Conservation (phyloP, 768 basidiomycete genomes). For the Dendrothele bispora region DNA sequence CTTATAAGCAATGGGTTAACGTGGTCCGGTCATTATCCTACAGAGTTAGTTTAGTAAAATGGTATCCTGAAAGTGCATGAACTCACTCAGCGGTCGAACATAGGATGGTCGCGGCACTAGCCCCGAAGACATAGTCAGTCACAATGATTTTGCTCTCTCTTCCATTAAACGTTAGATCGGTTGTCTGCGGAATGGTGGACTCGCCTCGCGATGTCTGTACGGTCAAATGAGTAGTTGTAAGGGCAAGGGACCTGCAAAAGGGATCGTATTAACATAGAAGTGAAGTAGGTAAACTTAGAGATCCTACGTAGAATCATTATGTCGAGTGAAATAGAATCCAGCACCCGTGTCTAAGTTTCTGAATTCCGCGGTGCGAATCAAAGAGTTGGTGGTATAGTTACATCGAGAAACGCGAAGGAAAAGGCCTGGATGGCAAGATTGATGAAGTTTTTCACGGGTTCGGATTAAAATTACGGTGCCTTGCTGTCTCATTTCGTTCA, state of each 20-base stretch:
- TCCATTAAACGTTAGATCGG: slow-evolving; percentile 40
- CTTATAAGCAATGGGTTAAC: too few species aligned
- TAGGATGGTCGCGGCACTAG: slow-evolving; percentile 29
- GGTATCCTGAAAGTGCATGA: neutral
- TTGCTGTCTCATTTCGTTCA: slow-evolving; percentile 53
- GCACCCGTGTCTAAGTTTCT: slow-evolving; percentile 42
- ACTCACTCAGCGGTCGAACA: slow-evolving; percentile 48
- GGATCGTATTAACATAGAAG: too few species aligned
- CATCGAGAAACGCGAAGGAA: slow-evolving; percentile 51
- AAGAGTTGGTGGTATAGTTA: slow-evolving; percentile 41
- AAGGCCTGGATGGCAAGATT: slow-evolving; percentile 27
- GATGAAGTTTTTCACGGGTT: neutral
- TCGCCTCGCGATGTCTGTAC: slow-evolving; percentile 40
- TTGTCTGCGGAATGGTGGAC: slow-evolving; percentile 35
- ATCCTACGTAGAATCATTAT: slow-evolving; percentile 39
- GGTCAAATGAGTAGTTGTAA: slow-evolving; percentile 41
- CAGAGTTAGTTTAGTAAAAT: neutral
- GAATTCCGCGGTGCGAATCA: slow-evolving; percentile 47
- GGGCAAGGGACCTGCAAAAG: slow-evolving; percentile 37
- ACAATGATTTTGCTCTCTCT: slow-evolving; percentile 51
- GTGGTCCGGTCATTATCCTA: slow-evolving; percentile 55
- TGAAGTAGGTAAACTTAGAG: too few species aligned
- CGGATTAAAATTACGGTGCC: slow-evolving; percentile 31
- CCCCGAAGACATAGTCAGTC: slow-evolving; percentile 46
- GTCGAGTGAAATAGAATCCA: slow-evolving; percentile 51